Conservation (phyloP, 345 rosid species). For the Eucalyptus polyanthemos region DNA sequence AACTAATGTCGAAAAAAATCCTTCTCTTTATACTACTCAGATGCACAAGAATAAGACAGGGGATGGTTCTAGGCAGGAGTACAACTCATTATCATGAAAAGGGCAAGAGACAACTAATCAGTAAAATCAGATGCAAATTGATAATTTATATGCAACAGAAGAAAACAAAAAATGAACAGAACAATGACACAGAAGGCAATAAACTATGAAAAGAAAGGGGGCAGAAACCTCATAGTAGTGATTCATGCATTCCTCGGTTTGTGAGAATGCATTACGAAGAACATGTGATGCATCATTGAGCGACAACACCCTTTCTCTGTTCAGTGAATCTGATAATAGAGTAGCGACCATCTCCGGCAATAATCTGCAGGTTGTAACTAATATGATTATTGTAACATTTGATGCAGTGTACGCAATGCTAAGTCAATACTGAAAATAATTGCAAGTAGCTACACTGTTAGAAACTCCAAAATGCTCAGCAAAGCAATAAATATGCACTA, state of each 20-base stretch:
- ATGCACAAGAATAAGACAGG: background rate
- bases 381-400: background rate
- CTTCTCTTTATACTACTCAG: background rate
- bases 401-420: background rate
- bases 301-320: slow-evolving; percentile 58
- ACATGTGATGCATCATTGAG: slow-evolving; percentile 74
- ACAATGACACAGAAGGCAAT: background rate
- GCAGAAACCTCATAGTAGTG: slow-evolving; percentile 72
- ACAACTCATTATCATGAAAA: background rate
- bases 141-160: background rate
- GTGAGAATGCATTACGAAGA: slow-evolving; percentile 62
- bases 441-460: background rate
- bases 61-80: background rate
- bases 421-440: background rate
- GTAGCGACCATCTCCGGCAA: slow-evolving; percentile 67
- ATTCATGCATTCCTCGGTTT: slow-evolving; percentile 78
- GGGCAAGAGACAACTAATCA: background rate
- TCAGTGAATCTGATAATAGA: slow-evolving; percentile 57
- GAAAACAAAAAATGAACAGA: background rate
- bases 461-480: background rate
- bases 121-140: background rate
- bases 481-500: background rate
- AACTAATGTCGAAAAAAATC: background rate
- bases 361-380: slow-evolving; percentile 32
- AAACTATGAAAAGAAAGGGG: background rate